phyloP scores from a whole-genome alignment of 495 filamentous ascomycete genomes.

The Aspergillus bertholletiae region DNA sequence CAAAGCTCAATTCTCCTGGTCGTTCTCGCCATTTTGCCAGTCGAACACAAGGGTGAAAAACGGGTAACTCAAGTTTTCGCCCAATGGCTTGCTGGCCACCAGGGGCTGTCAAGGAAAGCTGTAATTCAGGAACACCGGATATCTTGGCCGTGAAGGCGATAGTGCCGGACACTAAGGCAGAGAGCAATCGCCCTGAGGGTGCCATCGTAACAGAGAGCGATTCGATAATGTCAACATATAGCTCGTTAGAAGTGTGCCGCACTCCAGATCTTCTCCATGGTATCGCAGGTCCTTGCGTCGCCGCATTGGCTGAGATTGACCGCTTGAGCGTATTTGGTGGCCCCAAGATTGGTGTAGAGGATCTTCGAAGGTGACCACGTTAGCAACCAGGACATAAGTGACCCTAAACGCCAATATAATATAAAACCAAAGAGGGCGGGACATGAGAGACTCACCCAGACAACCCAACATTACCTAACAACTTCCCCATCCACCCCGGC shows the following conservation, averaged over 20 bases:
- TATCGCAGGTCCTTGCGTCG: conserved; percentile 51
- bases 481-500: conserved; percentile 81
- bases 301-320: conserved; percentile 37
- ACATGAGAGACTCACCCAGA: conserved; percentile 53
- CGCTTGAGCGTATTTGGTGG: conserved; percentile 44
- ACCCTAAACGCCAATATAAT: not conserved
- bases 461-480: conserved; percentile 83
- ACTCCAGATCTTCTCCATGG: conserved; percentile 93
- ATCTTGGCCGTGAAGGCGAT: conserved; percentile 95
- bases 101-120: conserved; percentile 73
- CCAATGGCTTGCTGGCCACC: conserved; percentile 71
- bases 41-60: conserved; percentile 95
- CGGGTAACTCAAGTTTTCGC: conserved; percentile 76
- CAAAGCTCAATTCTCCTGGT: conserved; percentile 87
- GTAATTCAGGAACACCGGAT: conserved; percentile 86
- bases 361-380: conserved; percentile 13
- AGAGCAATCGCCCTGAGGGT: conserved; percentile 80
- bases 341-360: conserved; percentile 43
- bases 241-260: conserved; percentile 91
- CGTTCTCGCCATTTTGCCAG: conserved; percentile 79
- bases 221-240: conserved; percentile 96
- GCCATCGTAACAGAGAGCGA: conserved; percentile 81
- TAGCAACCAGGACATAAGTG: not conserved
- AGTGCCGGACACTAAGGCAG: conserved; percentile 85
- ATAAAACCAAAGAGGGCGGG: not conserved